Evolutionary conservation across 2,329 filamentous ascomycete species (phyloP), one percentile per base, ranked within the genome.

Genomic region (Leptographium galeiforme): DNA sequence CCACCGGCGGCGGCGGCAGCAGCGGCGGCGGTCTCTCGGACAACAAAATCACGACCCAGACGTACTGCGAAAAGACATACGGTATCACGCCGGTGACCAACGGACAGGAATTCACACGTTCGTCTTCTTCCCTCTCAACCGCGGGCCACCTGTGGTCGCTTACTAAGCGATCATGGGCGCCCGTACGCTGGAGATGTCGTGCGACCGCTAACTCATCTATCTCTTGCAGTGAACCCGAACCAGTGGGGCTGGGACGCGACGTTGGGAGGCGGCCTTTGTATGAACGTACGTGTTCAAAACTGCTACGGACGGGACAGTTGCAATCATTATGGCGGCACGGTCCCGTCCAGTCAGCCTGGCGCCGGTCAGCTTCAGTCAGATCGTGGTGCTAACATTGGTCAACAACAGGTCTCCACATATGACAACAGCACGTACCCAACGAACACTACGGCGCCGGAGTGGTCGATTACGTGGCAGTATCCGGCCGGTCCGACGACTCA

Each of bases 401-500:
- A 25, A 3, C 4, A 6, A 30, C 30, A 77, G 74, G 69, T 77
- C 43, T 73, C 70, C 3, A 67, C 68, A 1, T 71, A 67, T 63
- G 70, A 75, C 62, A 78, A 78, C 61, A 67, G 68, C 51, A 73
- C 73, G 5, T 78, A 78, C 54, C 58, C 70, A 0, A 72, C 72
- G 41, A 65, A 70, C 18, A 64, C 64, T 19, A 68, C 70, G 0
- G 74, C 74, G 1, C 75, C 76, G 30, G 61, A 64, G 43, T 79
- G 73, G 65, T 73, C 69, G 13, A 69, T 75, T n/a, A 76, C 74
- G 41, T 79, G 76, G 76, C 61, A 73, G 57, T 79, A 73, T 56
- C 65, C 70, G 11, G 66, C 60, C n/a, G 70, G 67, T 33, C 63
- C 68, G 4, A 59, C 61, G 50, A 67, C 60, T 19, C 66, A 70